Conservation (phyloP, 345 rosid genomes). For the Xanthoceras sorbifolium region DNA sequence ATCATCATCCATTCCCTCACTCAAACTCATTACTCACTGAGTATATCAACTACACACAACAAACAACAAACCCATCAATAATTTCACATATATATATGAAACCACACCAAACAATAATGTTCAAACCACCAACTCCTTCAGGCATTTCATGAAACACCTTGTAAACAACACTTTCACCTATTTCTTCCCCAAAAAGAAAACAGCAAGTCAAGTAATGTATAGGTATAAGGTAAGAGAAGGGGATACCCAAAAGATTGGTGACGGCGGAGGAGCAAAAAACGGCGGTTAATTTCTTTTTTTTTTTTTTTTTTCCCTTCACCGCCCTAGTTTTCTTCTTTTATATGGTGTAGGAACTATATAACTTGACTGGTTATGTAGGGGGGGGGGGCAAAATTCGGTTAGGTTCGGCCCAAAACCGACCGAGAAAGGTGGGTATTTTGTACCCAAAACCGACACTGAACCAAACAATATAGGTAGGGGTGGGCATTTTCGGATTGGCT, state of each 20-base stretch:
- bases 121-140: not conserved
- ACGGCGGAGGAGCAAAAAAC: not conserved
- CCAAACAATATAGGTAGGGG: no score
- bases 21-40: not conserved
- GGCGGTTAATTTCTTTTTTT: not conserved
- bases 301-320: not conserved
- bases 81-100: not conserved
- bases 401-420: no score
- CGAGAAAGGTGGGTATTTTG: no score
- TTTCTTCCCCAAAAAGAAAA: not conserved
- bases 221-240: not conserved
- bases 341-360: no score
- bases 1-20: slow-evolving; percentile 27
- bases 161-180: not conserved
- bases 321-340: not conserved
- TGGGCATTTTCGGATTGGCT: no score
- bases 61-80: not conserved
- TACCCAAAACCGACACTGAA: no score
- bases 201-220: not conserved
- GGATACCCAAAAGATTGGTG: not conserved
- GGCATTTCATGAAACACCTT: not conserved
- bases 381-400: no score
- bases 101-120: not conserved
- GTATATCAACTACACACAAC: not conserved
- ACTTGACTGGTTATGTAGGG: no score